These are phyloP conservation scores for Trichoderma virens DNA, from an alignment of 495 filamentous ascomycete genomes.

Conservation along the genomic window DNA sequence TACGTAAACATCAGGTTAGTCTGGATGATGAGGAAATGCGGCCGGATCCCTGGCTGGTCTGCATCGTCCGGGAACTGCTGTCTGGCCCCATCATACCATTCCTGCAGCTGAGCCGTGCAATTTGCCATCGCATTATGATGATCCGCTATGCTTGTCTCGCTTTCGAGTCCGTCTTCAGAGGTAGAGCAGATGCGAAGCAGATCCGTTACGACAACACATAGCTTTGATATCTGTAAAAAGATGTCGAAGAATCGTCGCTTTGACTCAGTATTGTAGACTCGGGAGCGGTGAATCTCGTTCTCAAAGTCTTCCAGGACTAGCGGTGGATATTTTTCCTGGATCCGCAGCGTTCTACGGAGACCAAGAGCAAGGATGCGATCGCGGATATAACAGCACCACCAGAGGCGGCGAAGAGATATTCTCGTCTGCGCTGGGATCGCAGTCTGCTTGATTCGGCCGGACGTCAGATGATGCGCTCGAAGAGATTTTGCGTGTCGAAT, in stretches of 20 bases:
- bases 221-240: slow-evolving; percentile 37
- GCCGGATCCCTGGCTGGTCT: slow-evolving; percentile 15
- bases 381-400: slow-evolving; percentile 45
- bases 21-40: slow-evolving; percentile 30
- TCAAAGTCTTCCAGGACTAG: slow-evolving; percentile 34
- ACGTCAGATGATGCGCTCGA: slow-evolving; percentile 29
- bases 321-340: slow-evolving; percentile 27
- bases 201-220: slow-evolving; percentile 40
- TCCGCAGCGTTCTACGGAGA: slow-evolving; percentile 38
- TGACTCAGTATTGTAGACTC: slow-evolving; percentile 33
- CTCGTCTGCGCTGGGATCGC: slow-evolving; percentile 22
- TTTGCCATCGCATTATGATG: slow-evolving; percentile 15
- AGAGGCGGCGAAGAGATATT: slow-evolving; percentile 33
- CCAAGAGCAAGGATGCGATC: slow-evolving; percentile 43
- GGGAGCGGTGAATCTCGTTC: slow-evolving; percentile 35
- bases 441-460: slow-evolving; percentile 17
- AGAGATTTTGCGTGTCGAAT: slow-evolving; percentile 41
- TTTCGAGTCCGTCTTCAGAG: slow-evolving; percentile 27
- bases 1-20: slow-evolving; percentile 44
- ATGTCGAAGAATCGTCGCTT: slow-evolving; percentile 35
- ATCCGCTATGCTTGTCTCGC: slow-evolving; percentile 19
- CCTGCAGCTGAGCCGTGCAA: slow-evolving; percentile 23
- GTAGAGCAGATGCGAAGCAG: slow-evolving; percentile 35
- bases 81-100: slow-evolving; percentile 24
- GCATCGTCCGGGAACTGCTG: slow-evolving; percentile 25